Conservation (phyloP, 139 green algal species). For the Chlorella sorokiniana region DNA sequence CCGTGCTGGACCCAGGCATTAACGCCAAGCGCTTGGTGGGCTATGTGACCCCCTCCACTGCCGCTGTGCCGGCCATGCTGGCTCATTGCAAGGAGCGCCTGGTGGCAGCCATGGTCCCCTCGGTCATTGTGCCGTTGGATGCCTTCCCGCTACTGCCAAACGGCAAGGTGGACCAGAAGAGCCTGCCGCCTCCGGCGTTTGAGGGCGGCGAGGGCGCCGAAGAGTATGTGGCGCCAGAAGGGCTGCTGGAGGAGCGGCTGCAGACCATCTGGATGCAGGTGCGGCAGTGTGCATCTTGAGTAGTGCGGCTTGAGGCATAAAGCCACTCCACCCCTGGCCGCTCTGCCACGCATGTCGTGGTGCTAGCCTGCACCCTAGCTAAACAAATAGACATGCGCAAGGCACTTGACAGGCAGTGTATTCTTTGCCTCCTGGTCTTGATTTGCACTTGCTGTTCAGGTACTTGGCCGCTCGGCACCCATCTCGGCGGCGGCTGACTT, state of each 20-base stretch:
- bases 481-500: background rate
- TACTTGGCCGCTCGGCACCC: background rate
- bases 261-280: background rate
- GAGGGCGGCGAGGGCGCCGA: background rate
- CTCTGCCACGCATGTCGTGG: too few species aligned
- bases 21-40: constrained; percentile 26
- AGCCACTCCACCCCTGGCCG: too few species aligned
- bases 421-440: too few species aligned
- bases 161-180: constrained; percentile 33
- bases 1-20: background rate
- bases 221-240: background rate
- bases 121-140: constrained; percentile 33
- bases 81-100: constrained; percentile 4
- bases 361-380: too few species aligned
- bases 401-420: too few species aligned
- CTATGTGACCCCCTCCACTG: constrained; percentile 14
- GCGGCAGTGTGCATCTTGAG: background rate
- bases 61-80: background rate
- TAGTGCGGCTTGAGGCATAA: background rate
- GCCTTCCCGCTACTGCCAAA: constrained; percentile 39
- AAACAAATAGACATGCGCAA: too few species aligned
- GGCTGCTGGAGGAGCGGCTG: background rate
- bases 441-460: background rate
- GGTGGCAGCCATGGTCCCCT: constrained; percentile 32
- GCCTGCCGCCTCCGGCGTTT: background rate